Conservation (phyloP, 2,329 filamentous ascomycete species). For the Pestalotiopsis sp. region DNA sequence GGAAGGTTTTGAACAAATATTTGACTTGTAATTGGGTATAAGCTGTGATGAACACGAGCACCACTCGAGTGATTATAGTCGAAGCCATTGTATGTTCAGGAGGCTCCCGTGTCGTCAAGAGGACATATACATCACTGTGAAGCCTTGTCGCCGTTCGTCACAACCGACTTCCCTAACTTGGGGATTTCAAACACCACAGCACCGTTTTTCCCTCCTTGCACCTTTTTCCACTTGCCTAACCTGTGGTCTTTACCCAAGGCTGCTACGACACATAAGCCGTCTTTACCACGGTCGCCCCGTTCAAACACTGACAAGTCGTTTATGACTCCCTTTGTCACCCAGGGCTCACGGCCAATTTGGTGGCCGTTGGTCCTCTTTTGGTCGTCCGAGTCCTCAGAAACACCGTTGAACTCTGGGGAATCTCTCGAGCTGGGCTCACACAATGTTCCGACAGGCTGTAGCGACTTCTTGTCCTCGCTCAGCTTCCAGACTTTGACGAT, state of each 20-base stretch:
- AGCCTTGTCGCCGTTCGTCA: slow-evolving; percentile 34
- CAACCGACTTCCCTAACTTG: slow-evolving; percentile 34
- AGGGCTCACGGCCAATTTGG: slow-evolving; percentile 15
- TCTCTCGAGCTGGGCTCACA: slow-evolving; percentile 37
- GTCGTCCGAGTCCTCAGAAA: slow-evolving; percentile 24
- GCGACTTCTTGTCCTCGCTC: slow-evolving; percentile 76
- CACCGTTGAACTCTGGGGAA: slow-evolving; percentile 23
- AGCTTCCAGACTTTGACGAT: slow-evolving; percentile 84
- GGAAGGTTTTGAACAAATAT: background rate
- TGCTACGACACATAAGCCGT: slow-evolving; percentile 82
- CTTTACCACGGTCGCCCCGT: slow-evolving; percentile 72
- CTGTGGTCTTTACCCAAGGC: slow-evolving; percentile 86
- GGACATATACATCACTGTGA: slow-evolving; percentile 17
- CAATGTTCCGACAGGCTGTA: slow-evolving; percentile 73
- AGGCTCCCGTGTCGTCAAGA: background rate
- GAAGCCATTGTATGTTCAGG: background rate
- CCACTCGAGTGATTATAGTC: background rate
- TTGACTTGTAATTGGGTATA: background rate
- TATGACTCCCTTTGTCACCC: slow-evolving; percentile 70
- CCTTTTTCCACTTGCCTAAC: slow-evolving; percentile 77
- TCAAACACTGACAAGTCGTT: slow-evolving; percentile 91
- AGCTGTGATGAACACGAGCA: background rate
- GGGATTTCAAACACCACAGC: slow-evolving; percentile 87
- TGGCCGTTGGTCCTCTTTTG: slow-evolving; percentile 22
- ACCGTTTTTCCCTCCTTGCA: slow-evolving; percentile 70